Percentiles rank a stretch among this genome's conserved stretches.
Conservation (phyloP, 2,329 filamentous ascomycete genomes). For the Penicillium digitatum region DNA sequence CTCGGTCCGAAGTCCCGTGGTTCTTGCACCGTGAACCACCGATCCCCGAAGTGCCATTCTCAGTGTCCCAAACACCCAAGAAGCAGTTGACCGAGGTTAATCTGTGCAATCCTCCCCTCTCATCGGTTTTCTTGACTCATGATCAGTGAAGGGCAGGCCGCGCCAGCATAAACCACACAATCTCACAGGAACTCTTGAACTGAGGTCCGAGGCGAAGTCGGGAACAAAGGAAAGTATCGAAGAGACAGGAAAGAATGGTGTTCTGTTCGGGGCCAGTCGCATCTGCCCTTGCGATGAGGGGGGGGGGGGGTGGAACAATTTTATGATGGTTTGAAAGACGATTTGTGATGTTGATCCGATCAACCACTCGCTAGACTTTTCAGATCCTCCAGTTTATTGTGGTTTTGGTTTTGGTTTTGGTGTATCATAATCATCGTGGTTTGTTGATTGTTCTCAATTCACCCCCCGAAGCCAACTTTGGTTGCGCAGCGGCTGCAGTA, state of each 20-base stretch:
- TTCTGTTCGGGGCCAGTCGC: neutral
- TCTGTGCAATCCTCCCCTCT: neutral
- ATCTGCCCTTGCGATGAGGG: neutral
- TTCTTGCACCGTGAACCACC: neutral
- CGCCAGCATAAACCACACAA: neutral
- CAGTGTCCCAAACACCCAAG: neutral
- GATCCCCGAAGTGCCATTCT: neutral
- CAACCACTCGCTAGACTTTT: neutral
- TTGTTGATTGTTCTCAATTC: conserved; percentile 21
- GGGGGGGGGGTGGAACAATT: neutral
- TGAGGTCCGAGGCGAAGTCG: neutral
- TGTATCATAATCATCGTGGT: neutral
- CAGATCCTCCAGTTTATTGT: neutral
- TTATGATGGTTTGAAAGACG: neutral
- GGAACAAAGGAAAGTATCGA: neutral
- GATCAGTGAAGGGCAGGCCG: neutral
- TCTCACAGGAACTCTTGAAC: neutral
- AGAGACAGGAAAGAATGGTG: neutral
- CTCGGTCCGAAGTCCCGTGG: neutral
- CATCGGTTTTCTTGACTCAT: neutral
- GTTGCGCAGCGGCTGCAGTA: conserved; percentile 47
- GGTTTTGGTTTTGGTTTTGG: neutral
- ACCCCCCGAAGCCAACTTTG: conserved; percentile 43
- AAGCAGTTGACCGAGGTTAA: neutral
- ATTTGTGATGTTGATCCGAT: neutral